Conservation (phyloP, 257 asterid genomes). For the Ophiorrhiza pumila region DNA sequence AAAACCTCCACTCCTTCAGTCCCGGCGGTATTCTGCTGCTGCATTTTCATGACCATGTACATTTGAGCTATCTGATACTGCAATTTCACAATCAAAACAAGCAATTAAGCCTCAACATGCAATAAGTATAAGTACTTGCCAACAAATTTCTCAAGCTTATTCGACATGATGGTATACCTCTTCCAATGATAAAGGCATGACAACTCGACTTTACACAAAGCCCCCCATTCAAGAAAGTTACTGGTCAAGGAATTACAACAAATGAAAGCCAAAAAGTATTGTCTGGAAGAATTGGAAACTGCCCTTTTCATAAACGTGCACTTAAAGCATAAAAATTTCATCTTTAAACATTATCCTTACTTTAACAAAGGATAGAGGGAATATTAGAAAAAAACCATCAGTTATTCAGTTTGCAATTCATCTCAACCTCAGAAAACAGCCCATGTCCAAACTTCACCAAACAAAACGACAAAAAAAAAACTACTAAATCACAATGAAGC, state of each 20-base stretch:
- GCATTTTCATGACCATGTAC: slow-evolving; percentile 92
- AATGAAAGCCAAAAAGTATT: neutral
- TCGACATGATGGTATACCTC: slow-evolving; percentile 49
- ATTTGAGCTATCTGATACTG: slow-evolving; percentile 90
- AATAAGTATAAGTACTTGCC: neutral
- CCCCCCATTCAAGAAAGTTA: slow-evolving; percentile 26
- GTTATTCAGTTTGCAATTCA: no score
- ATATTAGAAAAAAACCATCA: neutral
- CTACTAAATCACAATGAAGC: neutral
- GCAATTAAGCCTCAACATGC: neutral
- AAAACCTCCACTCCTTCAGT: slow-evolving; percentile 87
- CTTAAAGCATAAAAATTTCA: neutral
- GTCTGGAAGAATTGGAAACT: neutral
- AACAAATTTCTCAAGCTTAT: neutral
- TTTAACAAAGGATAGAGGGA: no score
- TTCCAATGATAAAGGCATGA: slow-evolving; percentile 81
- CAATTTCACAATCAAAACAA: slow-evolving; percentile 16
- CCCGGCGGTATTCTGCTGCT: slow-evolving; percentile 70
- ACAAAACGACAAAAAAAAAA: neutral
- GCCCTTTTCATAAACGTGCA: neutral
- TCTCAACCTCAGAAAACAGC: neutral
- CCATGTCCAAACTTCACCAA: neutral
- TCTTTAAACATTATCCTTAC: neutral
- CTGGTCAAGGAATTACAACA: slow-evolving; percentile 45
- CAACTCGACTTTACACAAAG: slow-evolving; percentile 58